phyloP scores from a whole-genome alignment of 306 rosid genomes.

The Cicer pinnatifidum region DNA sequence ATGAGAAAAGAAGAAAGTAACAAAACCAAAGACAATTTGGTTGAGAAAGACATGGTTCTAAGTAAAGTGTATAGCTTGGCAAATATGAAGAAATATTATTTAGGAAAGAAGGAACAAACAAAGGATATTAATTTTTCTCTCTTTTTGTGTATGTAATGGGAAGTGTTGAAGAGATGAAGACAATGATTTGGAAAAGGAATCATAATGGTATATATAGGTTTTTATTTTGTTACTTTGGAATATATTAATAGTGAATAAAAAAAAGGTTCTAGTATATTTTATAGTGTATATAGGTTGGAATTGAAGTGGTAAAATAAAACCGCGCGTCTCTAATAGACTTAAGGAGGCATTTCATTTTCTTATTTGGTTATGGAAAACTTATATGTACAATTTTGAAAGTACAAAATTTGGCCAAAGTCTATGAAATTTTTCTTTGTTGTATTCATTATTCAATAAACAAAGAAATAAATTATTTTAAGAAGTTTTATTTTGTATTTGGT shows the following conservation, averaged over 20 bases:
- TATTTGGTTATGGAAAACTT: too few species aligned
- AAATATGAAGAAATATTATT: neutral
- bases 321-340: constrained; percentile 30
- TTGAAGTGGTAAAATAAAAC: neutral
- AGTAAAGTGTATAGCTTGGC: constrained; percentile 12
- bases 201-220: constrained; percentile 29
- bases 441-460: too few species aligned
- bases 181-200: neutral
- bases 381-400: constrained; percentile 38
- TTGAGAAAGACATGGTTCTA: constrained; percentile 45
- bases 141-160: neutral
- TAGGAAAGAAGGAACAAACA: neutral
- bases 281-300: too few species aligned
- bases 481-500: neutral
- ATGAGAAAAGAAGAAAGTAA: constrained; percentile 45
- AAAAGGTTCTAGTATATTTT: too few species aligned
- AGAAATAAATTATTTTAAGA: too few species aligned
- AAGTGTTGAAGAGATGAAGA: neutral
- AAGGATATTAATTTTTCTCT: neutral
- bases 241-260: too few species aligned
- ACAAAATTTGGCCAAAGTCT: constrained; percentile 11
- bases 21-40: constrained; percentile 43
- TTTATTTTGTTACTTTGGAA: neutral
- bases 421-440: too few species aligned
- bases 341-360: too few species aligned